A percentile compares a stretch with the other conserved stretches of the same genome.
Conservation (phyloP, 2,329 filamentous ascomycete genomes). For the Tolypocladium capitatum region DNA sequence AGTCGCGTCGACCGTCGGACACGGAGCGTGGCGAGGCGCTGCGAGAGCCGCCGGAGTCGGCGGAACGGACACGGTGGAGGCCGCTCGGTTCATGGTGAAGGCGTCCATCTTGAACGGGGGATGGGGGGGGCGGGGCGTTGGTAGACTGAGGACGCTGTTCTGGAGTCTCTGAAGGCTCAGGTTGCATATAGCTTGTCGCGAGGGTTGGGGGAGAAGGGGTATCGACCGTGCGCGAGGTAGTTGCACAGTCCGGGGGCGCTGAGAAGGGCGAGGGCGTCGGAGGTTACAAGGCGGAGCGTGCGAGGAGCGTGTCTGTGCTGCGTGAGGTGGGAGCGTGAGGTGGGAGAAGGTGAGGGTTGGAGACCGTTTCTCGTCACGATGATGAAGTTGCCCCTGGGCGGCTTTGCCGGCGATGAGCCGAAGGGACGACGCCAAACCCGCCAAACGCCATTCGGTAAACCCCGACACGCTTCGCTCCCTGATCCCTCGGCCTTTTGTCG, state of each 20-base stretch:
- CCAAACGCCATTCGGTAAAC: no score
- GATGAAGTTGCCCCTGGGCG: not conserved
- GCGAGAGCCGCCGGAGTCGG: constrained; percentile 13
- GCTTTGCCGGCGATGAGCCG: constrained; percentile 1
- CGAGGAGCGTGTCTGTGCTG: not conserved
- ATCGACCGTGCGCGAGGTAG: constrained; percentile 35
- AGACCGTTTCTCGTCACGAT: not conserved
- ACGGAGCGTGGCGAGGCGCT: constrained; percentile 23
- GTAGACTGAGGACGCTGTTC: constrained; percentile 25
- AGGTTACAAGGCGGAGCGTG: not conserved
- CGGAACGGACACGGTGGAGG: constrained; percentile 17
- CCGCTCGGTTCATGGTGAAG: constrained; percentile 28
- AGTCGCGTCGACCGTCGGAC: constrained; percentile 13
- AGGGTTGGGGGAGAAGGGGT: constrained; percentile 15
- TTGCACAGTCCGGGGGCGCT: constrained; percentile 35
- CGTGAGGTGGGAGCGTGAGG: constrained; percentile 5
- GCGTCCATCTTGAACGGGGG: constrained; percentile 44
- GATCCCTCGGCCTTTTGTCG: no score
- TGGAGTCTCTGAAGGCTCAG: constrained; percentile 37
- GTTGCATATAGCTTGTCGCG: constrained; percentile 49
- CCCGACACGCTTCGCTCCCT: no score
- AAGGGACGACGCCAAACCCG: not conserved
- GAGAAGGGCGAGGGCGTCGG: not conserved
- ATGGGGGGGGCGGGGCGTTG: constrained; percentile 18
- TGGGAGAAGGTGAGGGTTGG: constrained; percentile 1